These are phyloP conservation scores for Linderina pennispora DNA, from an alignment of 192 early-diverging fungal species.

Conservation along the genomic window DNA sequence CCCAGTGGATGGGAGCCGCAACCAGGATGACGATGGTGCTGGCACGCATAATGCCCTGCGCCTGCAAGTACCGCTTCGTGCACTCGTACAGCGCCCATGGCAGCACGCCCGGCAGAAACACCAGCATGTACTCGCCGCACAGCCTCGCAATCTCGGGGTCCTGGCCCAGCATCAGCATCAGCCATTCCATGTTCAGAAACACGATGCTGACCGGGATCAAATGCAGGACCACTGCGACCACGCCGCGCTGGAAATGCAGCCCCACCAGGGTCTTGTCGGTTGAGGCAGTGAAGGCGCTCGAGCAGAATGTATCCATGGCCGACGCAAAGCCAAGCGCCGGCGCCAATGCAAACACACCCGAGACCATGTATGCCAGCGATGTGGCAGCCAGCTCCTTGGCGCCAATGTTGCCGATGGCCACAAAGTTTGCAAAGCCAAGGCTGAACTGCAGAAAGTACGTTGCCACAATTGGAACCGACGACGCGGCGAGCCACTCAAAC, in stretches of 20 bases:
- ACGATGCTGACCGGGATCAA: conserved; percentile 63
- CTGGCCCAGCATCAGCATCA: conserved; percentile 69
- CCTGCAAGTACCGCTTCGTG: conserved; percentile 73
- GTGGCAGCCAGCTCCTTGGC: conserved; percentile 55
- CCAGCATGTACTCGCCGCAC: conserved; percentile 54
- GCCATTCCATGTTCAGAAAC: conserved; percentile 60
- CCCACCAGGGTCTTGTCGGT: conserved; percentile 55
- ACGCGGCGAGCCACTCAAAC: conserved; percentile 8
- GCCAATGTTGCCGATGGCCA: conserved; percentile 61
- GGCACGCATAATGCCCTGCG: conserved; percentile 84
- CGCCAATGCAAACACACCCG: background rate
- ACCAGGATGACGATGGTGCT: conserved; percentile 61
- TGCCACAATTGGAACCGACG: conserved; percentile 21
- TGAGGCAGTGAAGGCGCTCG: conserved; percentile 55
- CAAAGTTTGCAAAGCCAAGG: conserved; percentile 55
- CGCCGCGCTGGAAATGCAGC: conserved; percentile 61
- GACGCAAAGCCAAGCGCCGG: conserved; percentile 50
- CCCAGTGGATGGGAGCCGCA: conserved; percentile 62
- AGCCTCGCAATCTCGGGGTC: conserved; percentile 58
- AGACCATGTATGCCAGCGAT: conserved; percentile 51
- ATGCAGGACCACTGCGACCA: conserved; percentile 61
- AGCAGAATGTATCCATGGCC: conserved; percentile 63
- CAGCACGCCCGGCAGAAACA: conserved; percentile 63
- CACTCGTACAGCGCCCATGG: conserved; percentile 73
- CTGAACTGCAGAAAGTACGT: conserved; percentile 63